Percentiles rank a stretch among this genome's conserved stretches.
Evolutionary conservation across 2,329 filamentous ascomycete species (phyloP).

Genomic region (Xylariaceae sp.): DNA sequence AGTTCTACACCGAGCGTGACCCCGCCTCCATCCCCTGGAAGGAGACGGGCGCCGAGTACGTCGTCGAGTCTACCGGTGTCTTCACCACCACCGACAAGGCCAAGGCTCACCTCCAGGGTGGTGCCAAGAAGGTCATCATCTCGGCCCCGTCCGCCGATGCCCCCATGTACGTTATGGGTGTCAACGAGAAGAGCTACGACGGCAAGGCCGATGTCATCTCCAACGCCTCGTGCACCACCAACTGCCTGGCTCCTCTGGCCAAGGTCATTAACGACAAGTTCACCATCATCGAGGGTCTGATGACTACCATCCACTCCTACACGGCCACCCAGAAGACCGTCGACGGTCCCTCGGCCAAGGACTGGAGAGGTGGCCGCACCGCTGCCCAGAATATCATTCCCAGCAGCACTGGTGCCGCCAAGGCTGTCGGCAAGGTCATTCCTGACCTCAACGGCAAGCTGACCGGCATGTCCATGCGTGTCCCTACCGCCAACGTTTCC

Average conservation of each 20-base stretch:
- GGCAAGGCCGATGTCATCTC: conserved; percentile 88
- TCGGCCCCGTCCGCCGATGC: conserved; percentile 89
- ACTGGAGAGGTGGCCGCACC: conserved; percentile 98
- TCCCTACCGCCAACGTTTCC: conserved; percentile 96
- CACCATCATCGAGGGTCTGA: conserved; percentile 94
- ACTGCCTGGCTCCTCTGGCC: conserved; percentile 98
- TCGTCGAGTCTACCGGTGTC: conserved; percentile 96
- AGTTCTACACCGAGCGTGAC: conserved; percentile 91
- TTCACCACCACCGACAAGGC: conserved; percentile 99
- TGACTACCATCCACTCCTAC: conserved; percentile 99
- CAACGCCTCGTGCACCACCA: conserved; percentile 99
- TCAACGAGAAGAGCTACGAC: conserved; percentile 94
- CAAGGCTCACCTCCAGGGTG: conserved; percentile 85
- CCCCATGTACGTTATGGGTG: conserved; percentile 99
- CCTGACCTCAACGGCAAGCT: conserved; percentile 98
- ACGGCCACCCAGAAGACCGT: conserved; percentile 99
- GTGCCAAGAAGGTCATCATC: conserved; percentile 97
- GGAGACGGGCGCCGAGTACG: conserved; percentile 81
- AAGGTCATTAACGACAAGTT: conserved; percentile 99
- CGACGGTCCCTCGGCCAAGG: conserved; percentile 94
- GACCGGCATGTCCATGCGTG: conserved; percentile 99
- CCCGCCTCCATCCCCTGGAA: conserved; percentile 85
- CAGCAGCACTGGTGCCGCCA: conserved; percentile 97
- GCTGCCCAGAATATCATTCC: conserved; percentile 99
- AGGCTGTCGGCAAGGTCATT: conserved; percentile 99